These are phyloP conservation scores for Colletotrichum sp. DNA, from an alignment of 2,329 filamentous ascomycete species.

Conservation along the genomic window DNA sequence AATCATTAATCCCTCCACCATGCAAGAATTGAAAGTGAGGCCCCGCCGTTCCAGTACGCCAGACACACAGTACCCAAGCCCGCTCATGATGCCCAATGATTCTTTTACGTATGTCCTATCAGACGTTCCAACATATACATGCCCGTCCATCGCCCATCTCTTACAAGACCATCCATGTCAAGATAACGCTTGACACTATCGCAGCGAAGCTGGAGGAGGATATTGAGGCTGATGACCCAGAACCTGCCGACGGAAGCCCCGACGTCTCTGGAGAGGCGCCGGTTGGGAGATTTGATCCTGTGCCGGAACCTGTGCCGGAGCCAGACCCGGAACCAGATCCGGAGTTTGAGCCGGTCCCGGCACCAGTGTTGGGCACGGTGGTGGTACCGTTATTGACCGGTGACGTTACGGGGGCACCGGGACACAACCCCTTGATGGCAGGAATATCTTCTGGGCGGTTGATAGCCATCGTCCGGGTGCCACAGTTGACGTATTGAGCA, in stretches of 20 bases:
- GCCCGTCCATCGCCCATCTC: neutral
- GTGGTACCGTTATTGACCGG: neutral
- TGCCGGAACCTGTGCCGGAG: neutral
- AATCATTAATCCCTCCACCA: neutral
- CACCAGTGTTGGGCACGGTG: neutral
- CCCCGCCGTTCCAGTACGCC: neutral
- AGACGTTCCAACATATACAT: neutral
- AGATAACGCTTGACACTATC: neutral
- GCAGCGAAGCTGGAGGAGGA: neutral
- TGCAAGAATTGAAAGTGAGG: neutral
- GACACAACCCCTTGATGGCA: slow-evolving; percentile 10
- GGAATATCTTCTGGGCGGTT: slow-evolving; percentile 12
- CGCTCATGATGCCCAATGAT: slow-evolving; percentile 1
- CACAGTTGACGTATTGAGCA: slow-evolving; percentile 57
- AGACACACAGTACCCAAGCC: neutral
- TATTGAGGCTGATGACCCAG: neutral
- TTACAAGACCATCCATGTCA: neutral
- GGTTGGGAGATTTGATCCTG: neutral
- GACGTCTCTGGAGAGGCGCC: neutral
- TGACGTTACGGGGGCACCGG: neutral
- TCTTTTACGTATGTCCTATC: neutral
- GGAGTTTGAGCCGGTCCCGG: neutral
- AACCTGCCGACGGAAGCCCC: neutral
- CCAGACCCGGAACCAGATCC: neutral
- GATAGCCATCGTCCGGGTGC: slow-evolving; percentile 31